A percentile compares a stretch with the other conserved stretches of the same genome.
Evolutionary conservation across 2,329 filamentous ascomycete species (phyloP).

Genomic region (Microthyrium microscopicum): DNA sequence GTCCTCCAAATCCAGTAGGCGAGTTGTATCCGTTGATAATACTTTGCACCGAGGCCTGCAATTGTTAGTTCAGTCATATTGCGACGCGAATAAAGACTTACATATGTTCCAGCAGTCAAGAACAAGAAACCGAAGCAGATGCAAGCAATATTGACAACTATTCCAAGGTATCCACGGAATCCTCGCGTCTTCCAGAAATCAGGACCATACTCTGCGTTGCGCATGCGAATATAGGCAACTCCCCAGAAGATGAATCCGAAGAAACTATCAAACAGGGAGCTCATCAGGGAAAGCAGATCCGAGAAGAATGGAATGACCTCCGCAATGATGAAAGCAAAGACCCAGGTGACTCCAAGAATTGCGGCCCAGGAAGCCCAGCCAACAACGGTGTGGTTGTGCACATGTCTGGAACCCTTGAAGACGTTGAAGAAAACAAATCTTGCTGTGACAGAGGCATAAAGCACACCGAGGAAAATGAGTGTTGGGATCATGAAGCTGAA

Average conservation of each 20-base stretch:
- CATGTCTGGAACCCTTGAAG: conserved; percentile 53
- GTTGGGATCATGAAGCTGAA: conserved; percentile 96
- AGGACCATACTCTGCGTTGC: conserved; percentile 42
- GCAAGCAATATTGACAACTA: conserved; percentile 54
- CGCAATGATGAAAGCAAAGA: conserved; percentile 81
- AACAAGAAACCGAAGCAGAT: conserved; percentile 67
- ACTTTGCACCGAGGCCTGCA: conserved; percentile 41
- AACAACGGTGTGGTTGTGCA: conserved; percentile 61
- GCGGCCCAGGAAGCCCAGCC: conserved; percentile 67
- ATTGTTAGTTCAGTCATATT: conserved; percentile 5
- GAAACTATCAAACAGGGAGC: conserved; percentile 82
- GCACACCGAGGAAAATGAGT: conserved; percentile 75
- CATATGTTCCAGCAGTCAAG: conserved; percentile 67
- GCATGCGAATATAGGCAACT: conserved; percentile 63
- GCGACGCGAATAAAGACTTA: conserved; percentile 23
- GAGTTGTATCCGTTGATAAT: conserved; percentile 58
- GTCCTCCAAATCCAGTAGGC: conserved; percentile 46
- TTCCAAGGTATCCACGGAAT: conserved; percentile 34
- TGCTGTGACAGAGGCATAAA: conserved; percentile 80
- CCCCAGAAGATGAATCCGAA: conserved; percentile 96
- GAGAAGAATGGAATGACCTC: conserved; percentile 90
- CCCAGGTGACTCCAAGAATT: conserved; percentile 61
- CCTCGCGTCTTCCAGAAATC: conserved; percentile 37
- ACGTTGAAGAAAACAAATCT: conserved; percentile 86
- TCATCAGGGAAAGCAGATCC: conserved; percentile 57